Evolutionary conservation across 139 green algal species (phyloP).

Genomic region (Chara braunii): DNA sequence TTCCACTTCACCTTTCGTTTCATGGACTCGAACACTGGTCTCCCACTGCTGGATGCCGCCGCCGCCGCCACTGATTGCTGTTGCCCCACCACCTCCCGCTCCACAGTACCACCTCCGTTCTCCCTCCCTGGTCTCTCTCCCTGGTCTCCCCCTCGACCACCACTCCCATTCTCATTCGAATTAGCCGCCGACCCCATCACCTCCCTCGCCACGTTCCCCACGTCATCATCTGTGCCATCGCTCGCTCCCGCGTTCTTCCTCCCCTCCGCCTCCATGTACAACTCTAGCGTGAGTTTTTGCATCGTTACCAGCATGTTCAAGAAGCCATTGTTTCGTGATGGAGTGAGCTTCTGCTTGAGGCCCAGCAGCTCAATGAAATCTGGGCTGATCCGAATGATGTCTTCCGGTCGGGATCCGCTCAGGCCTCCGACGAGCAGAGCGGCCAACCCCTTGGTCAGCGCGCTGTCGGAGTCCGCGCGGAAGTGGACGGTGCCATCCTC

Average conservation of each 20-base stretch:
- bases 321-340: constrained; percentile 93
- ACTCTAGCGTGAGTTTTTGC: constrained; percentile 66
- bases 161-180: background rate
- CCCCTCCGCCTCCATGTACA: constrained; percentile 34
- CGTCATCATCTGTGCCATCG: background rate
- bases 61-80: too few species aligned
- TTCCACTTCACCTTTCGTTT: too few species aligned
- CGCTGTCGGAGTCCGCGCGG: constrained; percentile 86
- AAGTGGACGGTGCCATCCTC: constrained; percentile 75
- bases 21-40: too few species aligned
- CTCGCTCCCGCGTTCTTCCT: background rate
- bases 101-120: background rate
- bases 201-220: constrained; percentile 2
- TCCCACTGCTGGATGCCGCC: too few species aligned
- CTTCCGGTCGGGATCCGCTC: constrained; percentile 64
- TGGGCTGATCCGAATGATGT: constrained; percentile 42
- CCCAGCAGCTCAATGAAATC: constrained; percentile 86
- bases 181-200: background rate
- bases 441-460: constrained; percentile 80
- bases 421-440: constrained; percentile 61
- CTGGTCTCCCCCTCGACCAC: background rate
- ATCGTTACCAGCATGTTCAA: constrained; percentile 67
- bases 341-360: constrained; percentile 88
- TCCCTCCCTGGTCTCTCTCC: background rate
- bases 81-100: background rate